These are phyloP conservation scores for Shiraia bambusicola DNA, from an alignment of 2,329 filamentous ascomycete genomes.

Conservation along the genomic window DNA sequence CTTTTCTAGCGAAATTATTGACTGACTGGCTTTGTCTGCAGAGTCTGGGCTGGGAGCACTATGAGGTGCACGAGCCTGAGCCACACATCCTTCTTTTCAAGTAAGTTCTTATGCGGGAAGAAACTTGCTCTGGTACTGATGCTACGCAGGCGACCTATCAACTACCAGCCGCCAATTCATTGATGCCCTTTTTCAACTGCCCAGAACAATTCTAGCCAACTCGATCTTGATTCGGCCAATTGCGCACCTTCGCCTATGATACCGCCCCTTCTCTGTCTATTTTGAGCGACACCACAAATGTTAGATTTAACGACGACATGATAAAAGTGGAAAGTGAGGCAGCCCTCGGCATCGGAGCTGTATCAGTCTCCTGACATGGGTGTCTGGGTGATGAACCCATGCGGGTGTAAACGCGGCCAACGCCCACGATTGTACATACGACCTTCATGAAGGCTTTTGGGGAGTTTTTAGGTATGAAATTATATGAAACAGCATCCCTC, in stretches of 20 bases:
- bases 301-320: slow-evolving; percentile 42
- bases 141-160: slow-evolving; percentile 69
- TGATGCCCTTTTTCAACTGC: slow-evolving; percentile 25
- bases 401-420: slow-evolving; percentile 15
- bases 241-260: slow-evolving; percentile 11
- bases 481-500: slow-evolving; percentile 5
- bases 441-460: slow-evolving; percentile 17
- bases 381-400: slow-evolving; percentile 14
- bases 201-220: slow-evolving; percentile 1
- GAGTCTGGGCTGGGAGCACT: slow-evolving; percentile 99
- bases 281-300: slow-evolving; percentile 31
- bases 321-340: slow-evolving; percentile 36
- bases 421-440: slow-evolving; percentile 38
- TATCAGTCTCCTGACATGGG: slow-evolving; percentile 4
- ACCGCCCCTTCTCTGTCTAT: slow-evolving; percentile 32
- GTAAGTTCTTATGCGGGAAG: slow-evolving; percentile 56
- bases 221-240: neutral
- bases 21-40: slow-evolving; percentile 49
- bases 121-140: slow-evolving; percentile 10
- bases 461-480: slow-evolving; percentile 13
- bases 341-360: slow-evolving; percentile 18
- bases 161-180: slow-evolving; percentile 70
- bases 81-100: slow-evolving; percentile 99
- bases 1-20: too few relatives aligned
- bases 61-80: slow-evolving; percentile 98